Evolutionary conservation across 352 stramenopile genomes (phyloP), one percentile per base, ranked within the genome.

Genomic region (Porosira glacialis): DNA sequence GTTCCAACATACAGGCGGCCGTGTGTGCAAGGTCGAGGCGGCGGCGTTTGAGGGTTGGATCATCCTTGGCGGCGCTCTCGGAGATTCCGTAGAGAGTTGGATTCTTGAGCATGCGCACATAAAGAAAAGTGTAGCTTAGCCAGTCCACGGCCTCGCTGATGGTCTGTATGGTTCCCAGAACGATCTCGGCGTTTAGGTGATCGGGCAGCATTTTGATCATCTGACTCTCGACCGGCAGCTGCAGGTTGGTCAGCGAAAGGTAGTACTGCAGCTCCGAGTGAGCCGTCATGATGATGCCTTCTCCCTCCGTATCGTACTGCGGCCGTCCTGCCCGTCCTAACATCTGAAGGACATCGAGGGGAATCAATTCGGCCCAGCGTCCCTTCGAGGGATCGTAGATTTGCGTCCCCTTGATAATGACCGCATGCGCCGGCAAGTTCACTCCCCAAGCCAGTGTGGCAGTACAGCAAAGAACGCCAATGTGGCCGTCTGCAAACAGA

Each of bases 371-470:
- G 21, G 94, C 96, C 96, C 96, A 99, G 19, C 94, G 87, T 15
- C 96, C 95, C 64, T 97, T 95, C 50, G 98, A 94, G 2, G 96
- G 96, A 65, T 97, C 97, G 86, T 99, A 99, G 70, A 99, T 98
- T 75, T 99, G 96, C 26, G 97, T 99, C n/a, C 97, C 97, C 85
- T 99, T 99, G 76, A 99, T 99, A 67, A 99, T 99, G 13, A 99
- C 97, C 3, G 96, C 98, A 83, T 99, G 96, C 0, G 96, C 96
- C 3, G 97, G 97, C 45, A 99, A 81, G 79, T 99, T 99, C 19
- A 99, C 96, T 82, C 97, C 97, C 97, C 97, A 99, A 0, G 97
- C 97, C 13, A 99, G 86, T 30, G 97, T 99, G 30, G 96, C 96
- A 4, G 97, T 99, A 43, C 93, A 98, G 51, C 97, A 94, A 17